Evolutionary conservation across 2,329 filamentous ascomycete genomes (phyloP), one percentile per base, ranked within the genome.

Genomic region (Epicoccum nigrum): DNA sequence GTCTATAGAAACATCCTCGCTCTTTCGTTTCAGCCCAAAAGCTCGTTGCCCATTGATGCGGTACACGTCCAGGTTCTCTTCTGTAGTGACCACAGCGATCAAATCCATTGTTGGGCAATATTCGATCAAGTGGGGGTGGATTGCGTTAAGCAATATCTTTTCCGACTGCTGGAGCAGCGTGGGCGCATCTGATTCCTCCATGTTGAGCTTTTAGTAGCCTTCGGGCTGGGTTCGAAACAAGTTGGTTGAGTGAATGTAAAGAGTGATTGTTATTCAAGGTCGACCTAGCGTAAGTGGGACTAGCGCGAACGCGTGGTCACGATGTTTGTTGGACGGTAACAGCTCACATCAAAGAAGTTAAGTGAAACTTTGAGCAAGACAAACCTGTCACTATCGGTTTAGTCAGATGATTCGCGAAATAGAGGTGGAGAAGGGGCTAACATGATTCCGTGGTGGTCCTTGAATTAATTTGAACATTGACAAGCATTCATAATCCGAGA

Each of bases 31-130:
- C 20, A 79, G 57, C 0, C 81, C 81, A 65, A 87, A 87, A 2
- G 86, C 85, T 41, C 79, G 73, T 63, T 97, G 90, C 1, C 87
- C 88, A 54, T 88, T 90, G 13, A 92, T 82, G 40, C 93, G 83
- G 73, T 88, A 92, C 34, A 96, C 85, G 59, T 88, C 81, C 15
- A 97, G 77, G 41, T 86, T 85, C 40, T 85, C 85, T 54, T 86
- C 83, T 13, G 81, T 79, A n/a, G 81, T 83, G 11, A 89, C 88
- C 11, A 92, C 80, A 4, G 87, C 86, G n/a, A 88, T 81, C 37
- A 97, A 80, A 74, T 97, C 90, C 77, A 96, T 89, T 7, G 86
- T 88, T 13, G 92, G 90, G 72, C 91, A 96, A 73, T 89, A 90
- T 20, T 86, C 81, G 27, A 93, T 79, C 42, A 88, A 81, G 38